These are phyloP conservation scores for Verbena officinalis DNA, from an alignment of 257 asterid species.

Conservation along the genomic window DNA sequence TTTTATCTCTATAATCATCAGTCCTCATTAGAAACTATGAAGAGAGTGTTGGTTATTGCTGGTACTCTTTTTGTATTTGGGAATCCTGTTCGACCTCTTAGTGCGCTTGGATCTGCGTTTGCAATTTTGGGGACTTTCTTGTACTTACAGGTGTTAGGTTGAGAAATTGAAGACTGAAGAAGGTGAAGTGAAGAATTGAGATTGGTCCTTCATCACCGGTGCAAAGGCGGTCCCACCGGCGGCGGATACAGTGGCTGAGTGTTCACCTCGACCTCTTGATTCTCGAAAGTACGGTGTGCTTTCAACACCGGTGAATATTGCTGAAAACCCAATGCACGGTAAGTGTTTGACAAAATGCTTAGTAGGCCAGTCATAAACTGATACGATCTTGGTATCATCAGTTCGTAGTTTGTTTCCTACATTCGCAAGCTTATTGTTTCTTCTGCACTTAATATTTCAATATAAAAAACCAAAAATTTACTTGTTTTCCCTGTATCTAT, in stretches of 20 bases:
- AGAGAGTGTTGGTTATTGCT: not conserved
- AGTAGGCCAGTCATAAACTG: not conserved
- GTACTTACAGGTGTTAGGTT: not conserved
- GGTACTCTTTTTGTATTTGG: not conserved
- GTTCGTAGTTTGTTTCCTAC: too few relatives aligned
- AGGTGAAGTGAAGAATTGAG: not conserved
- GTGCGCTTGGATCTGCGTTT: slow-evolving; percentile 30
- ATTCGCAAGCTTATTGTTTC: too few relatives aligned
- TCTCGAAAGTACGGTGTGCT: too few relatives aligned
- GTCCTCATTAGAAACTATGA: not conserved
- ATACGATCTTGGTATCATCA: not conserved
- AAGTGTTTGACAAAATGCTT: not conserved
- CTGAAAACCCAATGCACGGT: not conserved
- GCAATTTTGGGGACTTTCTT: slow-evolving; percentile 27
- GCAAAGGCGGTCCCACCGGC: too few relatives aligned
- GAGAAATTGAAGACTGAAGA: not conserved
- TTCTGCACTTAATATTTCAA: too few relatives aligned
- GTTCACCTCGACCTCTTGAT: too few relatives aligned
- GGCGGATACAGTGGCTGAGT: too few relatives aligned
- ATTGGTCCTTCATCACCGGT: not conserved
- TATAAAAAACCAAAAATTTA: too few relatives aligned
- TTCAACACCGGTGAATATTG: too few relatives aligned
- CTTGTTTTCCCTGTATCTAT: too few relatives aligned
- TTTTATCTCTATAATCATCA: not conserved
- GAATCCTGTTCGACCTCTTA: slow-evolving; percentile 20